Evolutionary conservation across 129 eudicot genomes (phyloP).

Genomic region (Artemisia tridentata): DNA sequence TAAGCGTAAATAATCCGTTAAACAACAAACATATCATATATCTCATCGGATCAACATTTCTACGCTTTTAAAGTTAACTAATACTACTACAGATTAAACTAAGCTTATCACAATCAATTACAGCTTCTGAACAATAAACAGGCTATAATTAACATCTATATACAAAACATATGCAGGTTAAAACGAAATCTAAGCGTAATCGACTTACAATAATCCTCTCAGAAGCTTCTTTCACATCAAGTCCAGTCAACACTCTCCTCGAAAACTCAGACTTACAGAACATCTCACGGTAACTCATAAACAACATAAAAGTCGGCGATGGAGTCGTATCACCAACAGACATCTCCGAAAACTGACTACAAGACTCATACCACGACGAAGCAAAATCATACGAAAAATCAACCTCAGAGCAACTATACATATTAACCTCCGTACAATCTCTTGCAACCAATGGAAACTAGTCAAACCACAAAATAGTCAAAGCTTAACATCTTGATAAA

Average conservation of each 20-base stretch:
- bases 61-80: too few species aligned
- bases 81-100: too few species aligned
- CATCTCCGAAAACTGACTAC: constrained; percentile 85
- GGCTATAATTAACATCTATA: too few species aligned
- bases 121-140: too few species aligned
- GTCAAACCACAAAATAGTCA: too few species aligned
- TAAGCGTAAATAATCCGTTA: background rate
- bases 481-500: too few species aligned
- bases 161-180: too few species aligned
- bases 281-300: constrained; percentile 45
- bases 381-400: constrained; percentile 54
- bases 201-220: constrained; percentile 27
- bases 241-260: constrained; percentile 15
- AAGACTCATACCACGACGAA: constrained; percentile 68
- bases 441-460: too few species aligned
- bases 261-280: constrained; percentile 49
- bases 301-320: constrained; percentile 64
- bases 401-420: constrained; percentile 34
- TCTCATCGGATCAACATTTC: too few species aligned
- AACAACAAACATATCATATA: background rate
- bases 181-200: too few species aligned
- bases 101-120: too few species aligned
- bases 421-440: constrained; percentile 41
- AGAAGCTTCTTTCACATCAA: constrained; percentile 30
- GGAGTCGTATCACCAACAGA: constrained; percentile 55